Evolutionary conservation across 345 rosid genomes (phyloP).

Genomic region (Arabidopsis thaliana): TAIR10.1 NC_003076.8:23535501-23536000

Average conservation of each 20-base stretch:
- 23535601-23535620: slow-evolving; percentile 35
- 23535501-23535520: slow-evolving; percentile 42
- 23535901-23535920: slow-evolving; percentile 56
- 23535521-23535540: slow-evolving; percentile 47
- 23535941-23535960: slow-evolving; percentile 25
- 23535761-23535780: slow-evolving; percentile 35
- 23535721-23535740: slow-evolving; percentile 50
- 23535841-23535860: slow-evolving; percentile 47
- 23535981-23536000: slow-evolving; percentile 44
- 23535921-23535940: slow-evolving; percentile 36
- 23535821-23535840: slow-evolving; percentile 43
- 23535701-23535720: slow-evolving; percentile 43
- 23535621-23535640: slow-evolving; percentile 42
- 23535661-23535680: slow-evolving; percentile 33
- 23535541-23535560: slow-evolving; percentile 48
- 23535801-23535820: slow-evolving; percentile 37
- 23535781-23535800: slow-evolving; percentile 19
- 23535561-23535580: slow-evolving; percentile 40
- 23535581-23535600: slow-evolving; percentile 40
- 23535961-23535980: slow-evolving; percentile 36
- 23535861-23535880: slow-evolving; percentile 40
- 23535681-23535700: slow-evolving; percentile 37
- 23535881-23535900: slow-evolving; percentile 43
- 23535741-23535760: slow-evolving; percentile 45
- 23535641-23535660: slow-evolving; percentile 34